phyloP scores from a whole-genome alignment of 2,329 filamentous ascomycete species.

The Fusarium scirpi region DNA sequence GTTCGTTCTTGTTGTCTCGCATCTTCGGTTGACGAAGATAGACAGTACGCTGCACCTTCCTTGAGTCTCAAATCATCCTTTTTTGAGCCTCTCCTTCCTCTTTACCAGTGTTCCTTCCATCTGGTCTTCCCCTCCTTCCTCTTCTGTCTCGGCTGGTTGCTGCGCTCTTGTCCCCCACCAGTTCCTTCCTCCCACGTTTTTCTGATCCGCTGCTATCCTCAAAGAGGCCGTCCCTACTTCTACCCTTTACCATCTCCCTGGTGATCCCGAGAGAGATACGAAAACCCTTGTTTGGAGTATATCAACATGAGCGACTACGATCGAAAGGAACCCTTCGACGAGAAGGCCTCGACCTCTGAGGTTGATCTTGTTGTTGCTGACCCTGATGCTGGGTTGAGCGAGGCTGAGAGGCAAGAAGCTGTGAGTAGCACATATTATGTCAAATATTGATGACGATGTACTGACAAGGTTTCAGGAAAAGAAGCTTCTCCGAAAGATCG shows the following conservation, averaged over 20 bases:
- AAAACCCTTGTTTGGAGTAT: constrained; percentile 1
- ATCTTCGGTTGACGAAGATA: constrained; percentile 36
- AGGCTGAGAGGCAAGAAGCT: constrained; percentile 70
- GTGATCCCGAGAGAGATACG: constrained; percentile 10
- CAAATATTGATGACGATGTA: not conserved
- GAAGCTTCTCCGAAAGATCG: constrained; percentile 71
- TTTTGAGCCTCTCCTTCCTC: constrained; percentile 22
- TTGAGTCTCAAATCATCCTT: not conserved
- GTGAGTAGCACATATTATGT: constrained; percentile 58
- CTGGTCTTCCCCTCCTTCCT: constrained; percentile 5
- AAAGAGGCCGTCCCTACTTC: constrained; percentile 20
- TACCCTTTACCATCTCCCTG: constrained; percentile 14
- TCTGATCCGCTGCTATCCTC: constrained; percentile 19
- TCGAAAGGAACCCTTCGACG: constrained; percentile 47
- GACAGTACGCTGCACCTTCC: constrained; percentile 2
- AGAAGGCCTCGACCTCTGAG: constrained; percentile 49
- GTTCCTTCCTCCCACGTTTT: constrained; percentile 42
- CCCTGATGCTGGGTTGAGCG: constrained; percentile 71
- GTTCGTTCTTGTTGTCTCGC: constrained; percentile 38
- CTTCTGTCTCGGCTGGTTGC: constrained; percentile 40
- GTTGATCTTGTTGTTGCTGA: constrained; percentile 46
- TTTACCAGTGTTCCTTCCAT: not conserved
- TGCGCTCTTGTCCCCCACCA: constrained; percentile 36
- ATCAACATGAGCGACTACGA: constrained; percentile 52
- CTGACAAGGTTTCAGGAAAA: constrained; percentile 62